Evolutionary conservation across 2,329 filamentous ascomycete species (phyloP).

Genomic region (Catunica adiposa): DNA sequence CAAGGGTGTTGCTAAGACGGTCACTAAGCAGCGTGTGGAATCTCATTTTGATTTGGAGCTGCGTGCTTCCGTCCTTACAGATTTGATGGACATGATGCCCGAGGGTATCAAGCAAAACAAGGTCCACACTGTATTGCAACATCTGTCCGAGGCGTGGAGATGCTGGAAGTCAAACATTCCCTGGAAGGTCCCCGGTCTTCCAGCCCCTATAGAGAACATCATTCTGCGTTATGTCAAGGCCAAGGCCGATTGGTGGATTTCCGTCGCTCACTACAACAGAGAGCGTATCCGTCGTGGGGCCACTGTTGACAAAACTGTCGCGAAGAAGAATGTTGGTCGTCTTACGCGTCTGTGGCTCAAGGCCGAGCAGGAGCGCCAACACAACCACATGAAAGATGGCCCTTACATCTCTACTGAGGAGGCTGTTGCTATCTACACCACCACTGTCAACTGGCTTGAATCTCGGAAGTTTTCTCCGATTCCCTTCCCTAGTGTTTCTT

Average conservation of each 20-base stretch:
- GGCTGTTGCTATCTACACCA: slow-evolving; percentile 96
- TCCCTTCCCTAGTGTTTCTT: slow-evolving; percentile 94
- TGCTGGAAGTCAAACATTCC: slow-evolving; percentile 99
- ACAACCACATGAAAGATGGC: slow-evolving; percentile 99
- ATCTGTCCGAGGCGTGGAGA: slow-evolving; percentile 94
- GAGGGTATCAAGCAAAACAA: slow-evolving; percentile 99
- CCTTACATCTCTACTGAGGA: slow-evolving; percentile 97
- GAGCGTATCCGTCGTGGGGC: slow-evolving; percentile 92
- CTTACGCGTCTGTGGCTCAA: slow-evolving; percentile 93
- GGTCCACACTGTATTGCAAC: slow-evolving; percentile 92
- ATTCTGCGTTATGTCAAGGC: slow-evolving; percentile 97
- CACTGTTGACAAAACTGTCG: slow-evolving; percentile 96
- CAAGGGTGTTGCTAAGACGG: slow-evolving; percentile 96
- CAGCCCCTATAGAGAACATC: slow-evolving; percentile 95
- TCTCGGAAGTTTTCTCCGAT: slow-evolving; percentile 97
- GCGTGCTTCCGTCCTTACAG: slow-evolving; percentile 94
- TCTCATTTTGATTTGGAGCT: slow-evolving; percentile 97
- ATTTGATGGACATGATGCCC: slow-evolving; percentile 99
- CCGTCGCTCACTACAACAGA: slow-evolving; percentile 95
- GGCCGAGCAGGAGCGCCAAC: slow-evolving; percentile 92
- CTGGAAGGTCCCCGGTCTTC: slow-evolving; percentile 94
- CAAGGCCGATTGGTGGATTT: slow-evolving; percentile 99
- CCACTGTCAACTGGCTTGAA: slow-evolving; percentile 96
- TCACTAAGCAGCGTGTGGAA: slow-evolving; percentile 96
- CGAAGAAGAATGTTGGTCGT: slow-evolving; percentile 95